Percentiles rank a stretch among this genome's conserved stretches.
These are phyloP conservation scores for Dioszegia crocea DNA, from an alignment of 768 basidiomycete species.

Conservation along the genomic window DNA sequence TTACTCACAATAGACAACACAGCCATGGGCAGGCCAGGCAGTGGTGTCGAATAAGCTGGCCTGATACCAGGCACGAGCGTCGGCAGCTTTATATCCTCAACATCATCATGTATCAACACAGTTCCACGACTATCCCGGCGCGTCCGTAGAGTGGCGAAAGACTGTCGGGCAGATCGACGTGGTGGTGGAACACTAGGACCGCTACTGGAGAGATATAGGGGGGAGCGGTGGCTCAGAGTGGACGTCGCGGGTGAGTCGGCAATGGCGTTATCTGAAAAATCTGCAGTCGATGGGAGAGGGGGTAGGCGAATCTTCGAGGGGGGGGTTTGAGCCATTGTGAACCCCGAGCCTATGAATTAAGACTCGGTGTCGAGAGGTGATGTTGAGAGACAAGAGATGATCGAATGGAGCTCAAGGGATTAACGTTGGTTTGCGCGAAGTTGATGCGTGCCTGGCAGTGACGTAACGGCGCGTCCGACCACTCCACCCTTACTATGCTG, in stretches of 20 bases:
- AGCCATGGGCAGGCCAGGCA: slow-evolving; percentile 81
- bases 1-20: slow-evolving; percentile 79
- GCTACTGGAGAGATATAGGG: background rate
- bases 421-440: no score
- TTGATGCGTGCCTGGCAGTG: background rate
- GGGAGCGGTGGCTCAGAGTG: slow-evolving; percentile 6
- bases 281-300: slow-evolving; percentile 22
- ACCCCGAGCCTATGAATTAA: background rate
- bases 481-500: no score
- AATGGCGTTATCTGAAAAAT: slow-evolving; percentile 14
- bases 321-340: slow-evolving; percentile 29
- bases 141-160: slow-evolving; percentile 19
- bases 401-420: no score
- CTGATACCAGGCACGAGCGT: slow-evolving; percentile 45
- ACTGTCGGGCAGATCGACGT: slow-evolving; percentile 15
- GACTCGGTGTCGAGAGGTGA: background rate
- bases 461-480: background rate
- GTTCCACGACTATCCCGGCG: slow-evolving; percentile 17
- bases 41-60: slow-evolving; percentile 59
- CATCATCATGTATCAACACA: slow-evolving; percentile 12
- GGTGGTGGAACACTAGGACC: background rate
- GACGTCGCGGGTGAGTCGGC: slow-evolving; percentile 16
- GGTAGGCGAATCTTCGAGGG: slow-evolving; percentile 29
- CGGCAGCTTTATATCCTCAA: slow-evolving; percentile 35
- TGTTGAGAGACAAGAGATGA: background rate